Base-by-base conservation (phyloP, 2,329 filamentous ascomycete species). In the Botrytis porri region DNA sequence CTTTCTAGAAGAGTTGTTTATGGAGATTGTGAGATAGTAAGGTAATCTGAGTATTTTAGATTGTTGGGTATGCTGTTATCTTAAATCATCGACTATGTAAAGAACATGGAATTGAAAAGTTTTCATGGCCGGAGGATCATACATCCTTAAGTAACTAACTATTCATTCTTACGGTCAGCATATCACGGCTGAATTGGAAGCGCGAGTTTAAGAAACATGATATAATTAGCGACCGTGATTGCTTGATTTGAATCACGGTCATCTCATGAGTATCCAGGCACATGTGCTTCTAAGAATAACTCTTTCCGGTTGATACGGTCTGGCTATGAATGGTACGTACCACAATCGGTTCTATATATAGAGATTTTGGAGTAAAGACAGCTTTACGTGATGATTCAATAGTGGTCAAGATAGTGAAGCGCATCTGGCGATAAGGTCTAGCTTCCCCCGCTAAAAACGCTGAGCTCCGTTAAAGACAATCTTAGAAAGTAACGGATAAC, bases 41-140 rank as follows among this genome's bases (percentile, higher is more conserved):
- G 14, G 29, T 29, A 3, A 8, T 54, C 2, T 18, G 7, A 0
- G 0, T 54, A n/a, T 4, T 54, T 0, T 45, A 22, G 43, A 22
- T 22, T 45, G 18, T 22, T 22, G 18, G 20, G 18, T 22, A 45
- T 20, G 20, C 20, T 6, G 5, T 45, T 20, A 29, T 18, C 12
- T 7, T 29, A 18, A 29, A 29, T 51, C 4, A 51, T 51, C 48
- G n/a, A 51, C 4, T 54, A 16, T 29, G 51, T 54, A 29, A 54
- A 54, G n/a, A n/a, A 54, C 25, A 18, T 29, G n/a, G n/a, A 18
- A 7, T 54, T 54, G 29, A 5, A 8, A 16, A 29, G 2, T 29
- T 2, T 54, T n/a, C 14, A 14, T 29, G 3, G 12, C 12, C 29
- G 25, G 25, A 2, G 29, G n/a, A 29, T 29, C 51, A 18, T 3